These are phyloP conservation scores for Coffea canephora DNA, from an alignment of 257 asterid genomes.

Conservation along the genomic window DNA sequence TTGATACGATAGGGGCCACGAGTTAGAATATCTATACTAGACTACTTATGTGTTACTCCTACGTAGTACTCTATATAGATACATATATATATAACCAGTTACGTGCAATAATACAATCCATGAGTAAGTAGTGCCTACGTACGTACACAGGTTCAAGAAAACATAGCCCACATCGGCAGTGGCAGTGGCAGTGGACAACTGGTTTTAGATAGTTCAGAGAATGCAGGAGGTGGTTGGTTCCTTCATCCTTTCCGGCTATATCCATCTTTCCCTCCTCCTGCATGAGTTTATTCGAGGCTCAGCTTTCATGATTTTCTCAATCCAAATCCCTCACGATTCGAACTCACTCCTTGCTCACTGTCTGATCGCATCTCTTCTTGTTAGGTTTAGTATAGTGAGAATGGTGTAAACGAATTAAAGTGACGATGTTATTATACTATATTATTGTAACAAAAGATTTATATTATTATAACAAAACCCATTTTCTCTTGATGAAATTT, in stretches of 20 bases:
- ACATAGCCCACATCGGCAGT: neutral
- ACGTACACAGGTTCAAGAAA: slow-evolving; percentile 11
- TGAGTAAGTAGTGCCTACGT: neutral
- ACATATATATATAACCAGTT: neutral
- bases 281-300: neutral
- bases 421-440: neutral
- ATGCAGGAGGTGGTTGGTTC: neutral
- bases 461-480: neutral
- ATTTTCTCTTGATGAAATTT: neutral
- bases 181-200: neutral
- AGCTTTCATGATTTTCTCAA: neutral
- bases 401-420: neutral
- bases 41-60: neutral
- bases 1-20: slow-evolving; percentile 8
- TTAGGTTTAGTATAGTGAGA: neutral
- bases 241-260: neutral
- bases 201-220: neutral
- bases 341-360: neutral
- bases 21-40: neutral
- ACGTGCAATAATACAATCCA: slow-evolving; percentile 37
- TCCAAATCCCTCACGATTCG: neutral
- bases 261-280: slow-evolving; percentile 8
- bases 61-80: neutral
- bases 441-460: neutral
- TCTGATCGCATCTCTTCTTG: neutral